These are phyloP conservation scores for Crithidia mellificae DNA, from an alignment of 208 protist genomes.

Conservation along the genomic window DNA sequence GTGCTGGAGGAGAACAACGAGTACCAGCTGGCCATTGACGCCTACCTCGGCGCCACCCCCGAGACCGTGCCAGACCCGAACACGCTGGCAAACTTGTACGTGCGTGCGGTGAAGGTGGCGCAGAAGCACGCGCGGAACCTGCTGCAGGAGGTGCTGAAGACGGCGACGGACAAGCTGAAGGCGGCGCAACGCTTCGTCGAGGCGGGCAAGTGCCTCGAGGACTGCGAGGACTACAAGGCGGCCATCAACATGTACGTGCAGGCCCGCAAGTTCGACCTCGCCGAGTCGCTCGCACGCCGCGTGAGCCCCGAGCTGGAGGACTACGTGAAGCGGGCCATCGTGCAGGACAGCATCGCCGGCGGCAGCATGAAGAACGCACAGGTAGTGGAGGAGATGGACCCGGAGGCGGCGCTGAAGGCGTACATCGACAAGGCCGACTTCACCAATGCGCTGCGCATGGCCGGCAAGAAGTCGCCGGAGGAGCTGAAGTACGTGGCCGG, in stretches of 20 bases:
- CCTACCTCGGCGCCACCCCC: conserved; percentile 87
- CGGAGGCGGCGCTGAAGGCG: conserved; percentile 86
- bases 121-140: conserved; percentile 89
- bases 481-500: conserved; percentile 74
- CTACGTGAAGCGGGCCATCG: conserved; percentile 88
- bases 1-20: conserved; percentile 93
- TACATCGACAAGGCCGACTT: conserved; percentile 87
- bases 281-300: conserved; percentile 80
- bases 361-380: conserved; percentile 76
- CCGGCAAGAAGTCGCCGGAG: conserved; percentile 60
- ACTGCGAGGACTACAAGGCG: conserved; percentile 91
- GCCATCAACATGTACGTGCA: conserved; percentile 96
- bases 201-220: conserved; percentile 87
- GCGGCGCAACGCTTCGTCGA: conserved; percentile 83
- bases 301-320: conserved; percentile 87
- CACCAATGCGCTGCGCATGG: conserved; percentile 80
- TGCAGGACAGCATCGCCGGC: conserved; percentile 86
- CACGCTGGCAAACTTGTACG: conserved; percentile 88
- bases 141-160: conserved; percentile 80
- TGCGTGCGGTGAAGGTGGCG: conserved; percentile 94
- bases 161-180: conserved; percentile 76
- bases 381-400: conserved; percentile 89
- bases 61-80: conserved; percentile 68
- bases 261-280: conserved; percentile 92
- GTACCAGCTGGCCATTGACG: conserved; percentile 93